Percentiles rank a stretch among this genome's conserved stretches.
phyloP scores from a whole-genome alignment of 1,139 yeast genomes.

The Zygosaccharomyces sapae region DNA sequence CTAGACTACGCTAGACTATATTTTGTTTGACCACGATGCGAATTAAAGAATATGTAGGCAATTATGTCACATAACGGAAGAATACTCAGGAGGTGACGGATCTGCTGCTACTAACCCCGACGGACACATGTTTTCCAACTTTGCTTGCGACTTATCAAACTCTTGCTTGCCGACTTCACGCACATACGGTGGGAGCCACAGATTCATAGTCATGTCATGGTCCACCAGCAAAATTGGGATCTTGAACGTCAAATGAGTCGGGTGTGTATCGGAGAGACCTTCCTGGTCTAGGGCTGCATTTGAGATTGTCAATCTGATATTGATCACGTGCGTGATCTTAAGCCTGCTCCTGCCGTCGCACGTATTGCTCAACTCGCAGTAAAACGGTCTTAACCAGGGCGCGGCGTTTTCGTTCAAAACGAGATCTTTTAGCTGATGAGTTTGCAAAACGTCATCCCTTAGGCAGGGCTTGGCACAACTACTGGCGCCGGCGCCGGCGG shows the following conservation, averaged over 20 bases:
- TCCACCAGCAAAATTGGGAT: constrained; percentile 25
- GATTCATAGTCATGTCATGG: constrained; percentile 20
- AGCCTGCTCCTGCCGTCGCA: constrained; percentile 15
- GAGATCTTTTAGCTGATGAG: constrained; percentile 1
- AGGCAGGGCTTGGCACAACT: no score
- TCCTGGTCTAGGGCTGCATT: constrained; percentile 1
- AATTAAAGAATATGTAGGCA: no score
- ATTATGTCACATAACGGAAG: not conserved
- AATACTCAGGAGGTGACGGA: not conserved
- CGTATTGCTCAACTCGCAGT: constrained; percentile 19
- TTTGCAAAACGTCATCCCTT: constrained; percentile 1
- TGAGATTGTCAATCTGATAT: constrained; percentile 11
- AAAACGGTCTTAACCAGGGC: constrained; percentile 18
- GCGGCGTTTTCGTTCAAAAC: not conserved
- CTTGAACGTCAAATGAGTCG: constrained; percentile 12
- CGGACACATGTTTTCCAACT: no score
- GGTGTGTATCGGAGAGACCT: not conserved
- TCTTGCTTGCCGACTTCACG: constrained; percentile 5
- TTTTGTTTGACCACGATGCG: no score
- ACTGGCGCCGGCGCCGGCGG: not conserved
- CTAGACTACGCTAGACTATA: no score
- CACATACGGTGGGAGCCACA: constrained; percentile 24
- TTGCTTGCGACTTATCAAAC: not conserved
- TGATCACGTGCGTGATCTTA: constrained; percentile 23
- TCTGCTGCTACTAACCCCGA: not conserved